Conservation (phyloP, 192 early-diverging fungal species). For the Phlyctochytrium planicorne region DNA sequence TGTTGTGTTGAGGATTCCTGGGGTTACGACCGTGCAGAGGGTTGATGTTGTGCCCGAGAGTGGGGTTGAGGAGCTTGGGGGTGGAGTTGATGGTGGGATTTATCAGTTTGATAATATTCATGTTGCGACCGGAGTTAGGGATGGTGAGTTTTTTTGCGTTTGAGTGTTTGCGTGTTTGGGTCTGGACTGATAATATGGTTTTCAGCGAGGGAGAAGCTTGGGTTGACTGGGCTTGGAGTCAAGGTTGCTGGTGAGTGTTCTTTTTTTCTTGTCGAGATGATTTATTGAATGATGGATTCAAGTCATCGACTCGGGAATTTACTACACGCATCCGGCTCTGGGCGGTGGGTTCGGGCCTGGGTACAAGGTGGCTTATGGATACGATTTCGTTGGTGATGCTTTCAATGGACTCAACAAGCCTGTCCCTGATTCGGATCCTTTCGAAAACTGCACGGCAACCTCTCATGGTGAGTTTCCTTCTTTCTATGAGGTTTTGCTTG, state of each 20-base stretch:
- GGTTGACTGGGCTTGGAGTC: conserved; percentile 42
- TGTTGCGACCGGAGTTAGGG: too few species aligned
- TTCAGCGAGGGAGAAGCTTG: conserved; percentile 32
- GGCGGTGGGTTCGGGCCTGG: conserved; percentile 39
- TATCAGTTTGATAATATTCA: too few species aligned
- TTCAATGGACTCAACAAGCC: conserved; percentile 18
- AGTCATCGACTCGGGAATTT: conserved; percentile 48
- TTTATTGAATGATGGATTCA: too few species aligned
- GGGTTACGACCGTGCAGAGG: too few species aligned
- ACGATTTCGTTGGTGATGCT: conserved; percentile 36
- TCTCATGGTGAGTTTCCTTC: too few species aligned
- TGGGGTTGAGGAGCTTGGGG: not conserved
- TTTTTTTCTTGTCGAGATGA: too few species aligned
- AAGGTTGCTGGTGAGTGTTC: conserved; percentile 50
- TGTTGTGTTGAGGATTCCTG: too few species aligned
- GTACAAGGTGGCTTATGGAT: conserved; percentile 33
- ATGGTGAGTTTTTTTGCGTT: not conserved
- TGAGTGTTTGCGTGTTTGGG: too few species aligned
- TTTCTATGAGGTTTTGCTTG: too few species aligned
- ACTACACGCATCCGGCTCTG: conserved; percentile 49
- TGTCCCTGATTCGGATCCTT: conserved; percentile 37
- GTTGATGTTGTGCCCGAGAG: not conserved
- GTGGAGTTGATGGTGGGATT: too few species aligned
- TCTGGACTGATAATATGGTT: conserved; percentile 28
- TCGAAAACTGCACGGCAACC: conserved; percentile 33